phyloP scores from a whole-genome alignment of 2,329 filamentous ascomycete species.

The Penicillium brasilianum region DNA sequence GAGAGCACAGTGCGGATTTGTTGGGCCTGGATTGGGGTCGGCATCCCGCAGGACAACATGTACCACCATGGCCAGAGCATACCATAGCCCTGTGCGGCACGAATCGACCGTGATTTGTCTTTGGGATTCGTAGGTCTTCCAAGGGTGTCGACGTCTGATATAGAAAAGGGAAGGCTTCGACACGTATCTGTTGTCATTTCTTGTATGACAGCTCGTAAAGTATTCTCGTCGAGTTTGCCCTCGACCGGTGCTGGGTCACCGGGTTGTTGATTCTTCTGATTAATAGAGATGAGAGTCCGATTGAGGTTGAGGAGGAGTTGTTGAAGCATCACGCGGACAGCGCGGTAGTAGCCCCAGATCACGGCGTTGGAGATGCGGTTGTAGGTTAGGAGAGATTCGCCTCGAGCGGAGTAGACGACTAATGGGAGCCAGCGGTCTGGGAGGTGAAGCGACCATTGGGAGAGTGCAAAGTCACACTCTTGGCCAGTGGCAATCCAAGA shows the following conservation, averaged over 20 bases:
- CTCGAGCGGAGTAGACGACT: slow-evolving; percentile 36
- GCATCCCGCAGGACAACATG: slow-evolving; percentile 39
- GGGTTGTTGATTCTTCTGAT: slow-evolving; percentile 13
- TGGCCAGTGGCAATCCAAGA: slow-evolving; percentile 32
- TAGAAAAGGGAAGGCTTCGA: slow-evolving; percentile 40
- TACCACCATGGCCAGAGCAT: slow-evolving; percentile 49
- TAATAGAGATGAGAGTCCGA: slow-evolving; percentile 23
- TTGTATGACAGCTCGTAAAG: slow-evolving; percentile 31
- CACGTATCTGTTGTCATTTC: slow-evolving; percentile 44
- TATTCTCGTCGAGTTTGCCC: slow-evolving; percentile 16
- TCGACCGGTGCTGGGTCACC: slow-evolving; percentile 10
- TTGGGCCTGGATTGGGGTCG: slow-evolving; percentile 36
- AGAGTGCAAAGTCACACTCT: slow-evolving; percentile 37
- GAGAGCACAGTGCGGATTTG: slow-evolving; percentile 36
- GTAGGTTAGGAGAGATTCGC: slow-evolving; percentile 41
- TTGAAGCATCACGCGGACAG: slow-evolving; percentile 41
- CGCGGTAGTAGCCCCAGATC: slow-evolving; percentile 46
- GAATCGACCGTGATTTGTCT: slow-evolving; percentile 29
- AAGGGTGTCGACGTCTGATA: slow-evolving; percentile 40
- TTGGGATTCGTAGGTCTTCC: slow-evolving; percentile 32
- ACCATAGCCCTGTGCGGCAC: slow-evolving; percentile 40
- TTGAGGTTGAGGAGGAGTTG: slow-evolving; percentile 36
- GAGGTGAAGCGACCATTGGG: slow-evolving; percentile 38
- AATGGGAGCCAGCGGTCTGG: slow-evolving; percentile 43
- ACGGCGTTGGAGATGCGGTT: slow-evolving; percentile 34